phyloP scores from a whole-genome alignment of 495 filamentous ascomycete genomes.

The Jackrogersella minutella region DNA sequence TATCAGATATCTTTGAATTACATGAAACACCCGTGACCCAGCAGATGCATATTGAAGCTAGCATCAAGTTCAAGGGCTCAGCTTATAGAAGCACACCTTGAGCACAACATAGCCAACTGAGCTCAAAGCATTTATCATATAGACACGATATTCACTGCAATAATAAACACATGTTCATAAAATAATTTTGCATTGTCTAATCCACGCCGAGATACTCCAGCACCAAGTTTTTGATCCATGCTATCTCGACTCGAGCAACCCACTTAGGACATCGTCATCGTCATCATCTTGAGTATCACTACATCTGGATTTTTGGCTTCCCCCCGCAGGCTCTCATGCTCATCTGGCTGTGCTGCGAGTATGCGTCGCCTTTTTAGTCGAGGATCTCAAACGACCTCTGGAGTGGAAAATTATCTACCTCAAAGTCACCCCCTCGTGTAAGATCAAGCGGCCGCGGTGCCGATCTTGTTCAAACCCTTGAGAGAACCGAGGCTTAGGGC shows the following conservation, averaged over 20 bases:
- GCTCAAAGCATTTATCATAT: too few relatives aligned
- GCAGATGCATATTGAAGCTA: too few relatives aligned
- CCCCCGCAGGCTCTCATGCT: constrained; percentile 2
- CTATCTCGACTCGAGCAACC: constrained; percentile 27
- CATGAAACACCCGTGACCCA: too few relatives aligned
- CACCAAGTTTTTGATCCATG: constrained; percentile 33
- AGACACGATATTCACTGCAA: neutral
- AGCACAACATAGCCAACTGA: too few relatives aligned
- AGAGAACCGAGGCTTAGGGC: constrained; percentile 92
- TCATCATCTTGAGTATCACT: constrained; percentile 37
- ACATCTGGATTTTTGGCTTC: constrained; percentile 10
- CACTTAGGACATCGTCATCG: constrained; percentile 35
- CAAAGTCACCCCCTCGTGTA: neutral
- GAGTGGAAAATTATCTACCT: constrained; percentile 17
- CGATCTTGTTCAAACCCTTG: constrained; percentile 91
- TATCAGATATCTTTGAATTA: too few relatives aligned
- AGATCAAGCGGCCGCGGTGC: constrained; percentile 54
- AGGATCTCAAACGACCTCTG: neutral
- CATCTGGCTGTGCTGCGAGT: constrained; percentile 10
- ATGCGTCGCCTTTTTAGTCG: neutral
- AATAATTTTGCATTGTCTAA: constrained; percentile 44
- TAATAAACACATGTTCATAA: constrained; percentile 15
- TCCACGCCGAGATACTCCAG: constrained; percentile 34
- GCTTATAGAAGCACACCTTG: too few relatives aligned
- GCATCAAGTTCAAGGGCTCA: too few relatives aligned